A percentile compares a stretch with the other conserved stretches of the same genome.
Conservation (phyloP, 1,139 yeast species). For the Cylindricascospora bacillispora region DNA sequence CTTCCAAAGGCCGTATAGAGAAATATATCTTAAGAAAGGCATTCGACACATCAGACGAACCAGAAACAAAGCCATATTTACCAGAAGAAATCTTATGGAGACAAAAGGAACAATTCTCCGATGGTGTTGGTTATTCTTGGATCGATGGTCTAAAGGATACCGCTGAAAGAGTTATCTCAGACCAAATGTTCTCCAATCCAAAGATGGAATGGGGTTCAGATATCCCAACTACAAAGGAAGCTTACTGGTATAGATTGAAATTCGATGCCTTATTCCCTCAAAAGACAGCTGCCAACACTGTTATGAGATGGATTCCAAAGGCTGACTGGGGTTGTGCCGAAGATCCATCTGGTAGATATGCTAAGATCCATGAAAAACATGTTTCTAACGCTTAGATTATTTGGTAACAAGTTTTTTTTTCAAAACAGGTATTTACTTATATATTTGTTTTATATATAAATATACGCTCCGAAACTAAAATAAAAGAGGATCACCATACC, state of each 20-base stretch:
- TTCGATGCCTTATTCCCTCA: conserved; percentile 87
- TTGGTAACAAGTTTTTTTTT: too few relatives aligned
- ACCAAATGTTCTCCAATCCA: conserved; percentile 80
- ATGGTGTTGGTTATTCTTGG: conserved; percentile 99
- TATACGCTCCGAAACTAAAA: too few relatives aligned
- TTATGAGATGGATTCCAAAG: conserved; percentile 99
- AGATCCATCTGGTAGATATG: conserved; percentile 97
- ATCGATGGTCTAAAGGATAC: conserved; percentile 94
- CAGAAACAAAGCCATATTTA: conserved; percentile 64
- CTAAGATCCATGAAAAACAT: conserved; percentile 69
- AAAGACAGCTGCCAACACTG: conserved; percentile 88
- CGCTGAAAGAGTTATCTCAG: conserved; percentile 75
- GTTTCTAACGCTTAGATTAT: conserved; percentile 23
- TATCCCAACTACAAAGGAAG: conserved; percentile 94
- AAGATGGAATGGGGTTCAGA: conserved; percentile 95
- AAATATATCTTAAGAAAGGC: conserved; percentile 95
- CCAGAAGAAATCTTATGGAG: conserved; percentile 97
- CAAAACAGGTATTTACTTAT: not conserved
- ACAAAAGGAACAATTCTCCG: conserved; percentile 98
- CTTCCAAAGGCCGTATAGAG: conserved; percentile 63
- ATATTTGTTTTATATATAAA: not conserved
- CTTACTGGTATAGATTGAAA: conserved; percentile 96
- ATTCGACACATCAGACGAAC: conserved; percentile 72
- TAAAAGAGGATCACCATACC: too few relatives aligned
- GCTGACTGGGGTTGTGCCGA: conserved; percentile 99